These are phyloP conservation scores for Lactifluus volemus DNA, from an alignment of 768 basidiomycete species.

Conservation along the genomic window DNA sequence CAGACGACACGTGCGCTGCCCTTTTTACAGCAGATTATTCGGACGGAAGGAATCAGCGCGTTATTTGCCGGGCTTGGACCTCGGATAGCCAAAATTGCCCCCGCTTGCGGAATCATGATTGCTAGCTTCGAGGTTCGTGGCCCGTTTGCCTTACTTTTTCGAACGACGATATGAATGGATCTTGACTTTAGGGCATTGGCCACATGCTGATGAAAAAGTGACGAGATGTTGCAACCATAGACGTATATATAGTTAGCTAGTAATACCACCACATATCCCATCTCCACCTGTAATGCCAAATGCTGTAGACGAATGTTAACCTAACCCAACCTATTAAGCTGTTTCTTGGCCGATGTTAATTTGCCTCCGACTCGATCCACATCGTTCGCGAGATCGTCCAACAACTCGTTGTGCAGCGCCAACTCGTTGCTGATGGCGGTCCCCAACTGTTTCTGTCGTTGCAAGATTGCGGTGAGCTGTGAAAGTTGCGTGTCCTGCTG, in stretches of 20 bases:
- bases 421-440: constrained; percentile 82
- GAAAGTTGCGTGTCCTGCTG: constrained; percentile 80
- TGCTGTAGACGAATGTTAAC: background rate
- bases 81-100: constrained; percentile 90
- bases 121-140: constrained; percentile 76
- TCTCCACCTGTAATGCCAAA: background rate
- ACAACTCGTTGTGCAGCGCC: constrained; percentile 70
- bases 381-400: constrained; percentile 69
- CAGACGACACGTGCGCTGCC: constrained; percentile 45
- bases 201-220: constrained; percentile 34
- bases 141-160: background rate
- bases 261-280: constrained; percentile 6
- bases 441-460: constrained; percentile 79
- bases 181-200: constrained; percentile 46
- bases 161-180: constrained; percentile 13
- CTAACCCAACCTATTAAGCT: constrained; percentile 71
- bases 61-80: constrained; percentile 82
- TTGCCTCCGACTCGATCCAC: constrained; percentile 75
- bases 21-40: constrained; percentile 59
- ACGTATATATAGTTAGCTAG: background rate
- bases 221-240: constrained; percentile 10
- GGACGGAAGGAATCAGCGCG: constrained; percentile 68
- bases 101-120: constrained; percentile 98
- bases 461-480: constrained; percentile 71
- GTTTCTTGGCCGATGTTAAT: constrained; percentile 69